Evolutionary conservation across 2,329 filamentous ascomycete species (phyloP).

Genomic region (Sporothrix pseudoabietina): DNA sequence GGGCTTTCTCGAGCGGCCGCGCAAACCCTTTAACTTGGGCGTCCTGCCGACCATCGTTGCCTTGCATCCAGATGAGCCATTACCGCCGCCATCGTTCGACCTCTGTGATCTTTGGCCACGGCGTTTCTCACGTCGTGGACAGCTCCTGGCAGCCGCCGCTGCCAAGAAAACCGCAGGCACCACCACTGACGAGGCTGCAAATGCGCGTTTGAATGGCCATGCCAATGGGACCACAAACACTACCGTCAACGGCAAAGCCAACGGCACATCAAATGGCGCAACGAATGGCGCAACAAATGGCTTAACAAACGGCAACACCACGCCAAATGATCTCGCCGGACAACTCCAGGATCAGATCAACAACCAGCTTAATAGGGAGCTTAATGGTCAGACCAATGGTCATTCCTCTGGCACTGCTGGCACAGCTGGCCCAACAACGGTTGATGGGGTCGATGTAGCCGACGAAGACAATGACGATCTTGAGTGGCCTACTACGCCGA

Average conservation of each 20-base stretch:
- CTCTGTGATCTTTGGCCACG: constrained; percentile 26
- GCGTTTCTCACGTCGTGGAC: constrained; percentile 36
- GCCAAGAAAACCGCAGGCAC: constrained; percentile 25
- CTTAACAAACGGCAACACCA: background rate
- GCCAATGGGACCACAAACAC: background rate
- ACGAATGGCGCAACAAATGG: constrained; percentile 4
- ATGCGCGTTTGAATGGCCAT: background rate
- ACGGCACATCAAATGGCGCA: background rate
- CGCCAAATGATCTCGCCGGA: constrained; percentile 4
- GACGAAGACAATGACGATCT: constrained; percentile 45
- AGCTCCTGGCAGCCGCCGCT: background rate
- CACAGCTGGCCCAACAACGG: constrained; percentile 32
- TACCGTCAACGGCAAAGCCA: background rate
- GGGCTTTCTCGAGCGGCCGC: constrained; percentile 43
- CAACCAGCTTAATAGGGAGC: constrained; percentile 24
- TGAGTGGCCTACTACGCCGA: constrained; percentile 53
- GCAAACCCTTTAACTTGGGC: constrained; percentile 44
- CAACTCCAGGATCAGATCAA: constrained; percentile 25
- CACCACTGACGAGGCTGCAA: background rate
- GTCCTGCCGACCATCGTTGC: constrained; percentile 51
- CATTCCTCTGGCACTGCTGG: background rate
- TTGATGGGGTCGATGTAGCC: constrained; percentile 38
- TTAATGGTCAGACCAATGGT: constrained; percentile 32
- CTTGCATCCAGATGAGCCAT: constrained; percentile 43
- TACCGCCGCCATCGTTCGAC: constrained; percentile 22